A percentile compares a stretch with the other conserved stretches of the same genome.
Evolutionary conservation across 495 filamentous ascomycete species (phyloP).

Genomic region (Extremus antarcticus): DNA sequence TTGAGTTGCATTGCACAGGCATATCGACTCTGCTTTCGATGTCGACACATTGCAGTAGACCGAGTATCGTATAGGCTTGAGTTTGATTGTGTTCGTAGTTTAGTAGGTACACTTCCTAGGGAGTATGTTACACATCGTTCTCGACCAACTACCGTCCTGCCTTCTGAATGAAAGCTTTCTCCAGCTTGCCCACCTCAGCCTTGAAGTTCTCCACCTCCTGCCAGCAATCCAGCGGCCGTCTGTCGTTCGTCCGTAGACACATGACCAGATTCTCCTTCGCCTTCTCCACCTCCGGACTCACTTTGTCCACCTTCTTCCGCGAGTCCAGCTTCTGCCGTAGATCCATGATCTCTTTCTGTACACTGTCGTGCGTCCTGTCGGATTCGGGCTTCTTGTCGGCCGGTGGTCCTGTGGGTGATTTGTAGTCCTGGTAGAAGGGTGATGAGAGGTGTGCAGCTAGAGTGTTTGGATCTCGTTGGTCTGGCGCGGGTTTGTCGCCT

Average conservation of each 20-base stretch:
- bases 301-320: constrained; percentile 57
- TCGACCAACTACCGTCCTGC: constrained; percentile 34
- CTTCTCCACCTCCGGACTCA: constrained; percentile 55
- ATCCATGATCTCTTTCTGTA: constrained; percentile 59
- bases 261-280: constrained; percentile 68
- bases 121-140: background rate
- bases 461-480: constrained; percentile 4
- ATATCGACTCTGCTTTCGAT: too few species aligned
- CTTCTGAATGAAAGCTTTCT: constrained; percentile 77
- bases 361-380: constrained; percentile 32
- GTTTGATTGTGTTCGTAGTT: background rate
- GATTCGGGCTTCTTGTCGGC: background rate
- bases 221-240: constrained; percentile 91
- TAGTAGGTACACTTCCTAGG: background rate
- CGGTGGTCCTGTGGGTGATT: constrained; percentile 1
- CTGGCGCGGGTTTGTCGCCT: constrained; percentile 12
- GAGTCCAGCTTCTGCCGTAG: constrained; percentile 63
- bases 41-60: too few species aligned
- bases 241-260: constrained; percentile 76
- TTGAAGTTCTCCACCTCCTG: constrained; percentile 85
- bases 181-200: constrained; percentile 70
- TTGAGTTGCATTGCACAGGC: too few species aligned
- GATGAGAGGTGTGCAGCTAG: constrained; percentile 31
- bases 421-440: constrained; percentile 30
- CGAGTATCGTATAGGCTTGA: too few species aligned